These are phyloP conservation scores for Coemansia sp. DNA, from an alignment of 192 early-diverging fungal species.

Conservation along the genomic window DNA sequence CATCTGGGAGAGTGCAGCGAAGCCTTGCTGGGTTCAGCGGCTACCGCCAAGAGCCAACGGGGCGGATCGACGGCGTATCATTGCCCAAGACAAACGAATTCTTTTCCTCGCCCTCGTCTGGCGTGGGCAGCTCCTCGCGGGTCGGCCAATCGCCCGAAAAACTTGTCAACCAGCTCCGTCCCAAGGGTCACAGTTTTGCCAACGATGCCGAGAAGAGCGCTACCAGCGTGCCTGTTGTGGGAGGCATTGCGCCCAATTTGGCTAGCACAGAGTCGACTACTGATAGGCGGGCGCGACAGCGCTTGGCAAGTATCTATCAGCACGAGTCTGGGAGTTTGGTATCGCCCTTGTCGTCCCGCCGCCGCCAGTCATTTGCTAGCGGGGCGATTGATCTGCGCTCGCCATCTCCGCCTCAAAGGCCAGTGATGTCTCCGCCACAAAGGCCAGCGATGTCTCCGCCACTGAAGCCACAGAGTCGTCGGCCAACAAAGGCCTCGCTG, in stretches of 20 bases:
- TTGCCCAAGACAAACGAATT: not conserved
- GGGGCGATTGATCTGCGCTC: not conserved
- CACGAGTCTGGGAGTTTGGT: not conserved
- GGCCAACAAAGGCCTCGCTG: not conserved
- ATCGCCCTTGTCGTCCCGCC: not conserved
- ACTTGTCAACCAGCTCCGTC: conserved; percentile 4
- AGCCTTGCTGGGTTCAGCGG: not conserved
- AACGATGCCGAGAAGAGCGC: not conserved
- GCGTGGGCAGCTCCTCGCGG: not conserved
- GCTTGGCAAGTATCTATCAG: not conserved
- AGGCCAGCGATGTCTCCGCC: not conserved
- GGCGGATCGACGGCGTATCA: not conserved
- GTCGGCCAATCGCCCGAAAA: not conserved
- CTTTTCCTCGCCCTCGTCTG: not conserved
- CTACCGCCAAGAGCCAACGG: not conserved
- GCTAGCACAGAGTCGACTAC: not conserved
- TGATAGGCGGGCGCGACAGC: not conserved
- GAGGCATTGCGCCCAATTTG: not conserved
- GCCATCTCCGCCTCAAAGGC: conserved; percentile 1
- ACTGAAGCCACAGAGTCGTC: not conserved
- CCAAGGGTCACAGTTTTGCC: not conserved
- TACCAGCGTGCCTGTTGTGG: not conserved
- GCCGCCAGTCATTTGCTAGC: not conserved
- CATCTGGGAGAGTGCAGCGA: conserved; percentile 2
- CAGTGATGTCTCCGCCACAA: too few species aligned